These are phyloP conservation scores for Chernovozyma aurita DNA, from an alignment of 1,139 yeast species.

Conservation along the genomic window DNA sequence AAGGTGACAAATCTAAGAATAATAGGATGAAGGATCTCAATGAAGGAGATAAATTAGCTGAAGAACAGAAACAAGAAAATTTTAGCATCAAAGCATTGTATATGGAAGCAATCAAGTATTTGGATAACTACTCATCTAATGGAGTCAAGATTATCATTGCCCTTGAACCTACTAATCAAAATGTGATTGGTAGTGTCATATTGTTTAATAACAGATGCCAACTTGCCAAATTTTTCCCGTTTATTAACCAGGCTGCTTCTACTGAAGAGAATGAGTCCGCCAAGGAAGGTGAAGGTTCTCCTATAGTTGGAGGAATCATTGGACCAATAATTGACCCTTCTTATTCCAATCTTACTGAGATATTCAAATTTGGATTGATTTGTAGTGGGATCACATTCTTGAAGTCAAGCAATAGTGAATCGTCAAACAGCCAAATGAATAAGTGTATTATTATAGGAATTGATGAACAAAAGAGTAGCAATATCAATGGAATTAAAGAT, in stretches of 20 bases:
- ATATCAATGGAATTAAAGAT: conserved; percentile 32
- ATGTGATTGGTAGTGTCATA: conserved; percentile 52
- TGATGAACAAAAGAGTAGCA: conserved; percentile 30
- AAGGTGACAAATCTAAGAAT: conserved; percentile 1
- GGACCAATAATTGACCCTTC: conserved; percentile 55
- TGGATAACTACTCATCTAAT: conserved; percentile 15
- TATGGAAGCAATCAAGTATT: conserved; percentile 21
- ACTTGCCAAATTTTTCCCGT: conserved; percentile 50
- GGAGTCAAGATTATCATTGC: conserved; percentile 53
- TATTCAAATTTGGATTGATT: conserved; percentile 53
- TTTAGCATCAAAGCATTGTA: conserved; percentile 16
- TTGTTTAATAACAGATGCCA: conserved; percentile 47
- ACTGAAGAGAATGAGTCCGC: conserved; percentile 2
- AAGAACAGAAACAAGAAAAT: conserved; percentile 10
- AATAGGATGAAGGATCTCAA: neutral
- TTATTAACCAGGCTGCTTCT: conserved; percentile 32
- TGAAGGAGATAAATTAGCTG: conserved; percentile 5
- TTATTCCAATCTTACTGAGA: conserved; percentile 51
- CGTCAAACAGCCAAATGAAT: conserved; percentile 19
- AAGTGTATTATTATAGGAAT: conserved; percentile 38
- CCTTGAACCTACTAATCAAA: conserved; percentile 50
- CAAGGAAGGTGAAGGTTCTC: conserved; percentile 2
- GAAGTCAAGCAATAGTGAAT: conserved; percentile 32
- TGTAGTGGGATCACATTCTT: conserved; percentile 57
- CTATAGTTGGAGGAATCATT: conserved; percentile 49